A percentile compares a stretch with the other conserved stretches of the same genome.
Conservation (phyloP, 208 protist genomes). For the Crithidia fasciculata region DNA sequence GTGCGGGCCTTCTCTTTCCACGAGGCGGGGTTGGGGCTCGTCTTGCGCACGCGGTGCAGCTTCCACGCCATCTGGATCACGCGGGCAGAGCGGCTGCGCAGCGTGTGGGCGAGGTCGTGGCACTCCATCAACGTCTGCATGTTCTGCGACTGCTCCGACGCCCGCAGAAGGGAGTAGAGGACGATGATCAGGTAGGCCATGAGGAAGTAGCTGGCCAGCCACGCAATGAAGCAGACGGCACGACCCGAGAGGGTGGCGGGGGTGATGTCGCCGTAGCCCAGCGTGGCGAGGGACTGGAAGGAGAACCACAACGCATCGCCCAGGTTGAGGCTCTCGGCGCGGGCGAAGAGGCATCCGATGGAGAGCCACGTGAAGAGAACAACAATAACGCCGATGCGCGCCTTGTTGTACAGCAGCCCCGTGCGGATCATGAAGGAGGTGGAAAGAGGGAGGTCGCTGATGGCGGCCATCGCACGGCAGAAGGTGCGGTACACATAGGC, state of each 20-base stretch:
- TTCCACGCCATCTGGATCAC: constrained; percentile 65
- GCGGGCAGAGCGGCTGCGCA: constrained; percentile 49
- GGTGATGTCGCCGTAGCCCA: constrained; percentile 83
- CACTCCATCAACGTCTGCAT: constrained; percentile 58
- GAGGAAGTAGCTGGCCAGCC: constrained; percentile 57
- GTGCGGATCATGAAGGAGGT: constrained; percentile 75
- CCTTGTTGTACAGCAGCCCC: constrained; percentile 50
- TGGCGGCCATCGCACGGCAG: constrained; percentile 64
- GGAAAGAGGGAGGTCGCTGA: constrained; percentile 54
- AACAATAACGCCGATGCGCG: constrained; percentile 30
- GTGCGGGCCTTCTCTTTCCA: constrained; percentile 37
- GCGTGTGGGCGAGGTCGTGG: constrained; percentile 52
- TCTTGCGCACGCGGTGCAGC: constrained; percentile 43
- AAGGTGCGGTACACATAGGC: constrained; percentile 72
- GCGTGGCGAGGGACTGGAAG: constrained; percentile 75
- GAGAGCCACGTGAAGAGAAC: constrained; percentile 49
- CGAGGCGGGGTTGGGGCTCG: constrained; percentile 17
- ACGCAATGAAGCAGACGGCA: constrained; percentile 54
- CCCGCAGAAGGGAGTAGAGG: constrained; percentile 36
- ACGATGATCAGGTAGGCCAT: constrained; percentile 35
- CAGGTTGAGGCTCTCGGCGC: constrained; percentile 49
- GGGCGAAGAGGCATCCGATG: constrained; percentile 56
- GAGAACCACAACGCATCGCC: constrained; percentile 76
- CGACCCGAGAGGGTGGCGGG: constrained; percentile 53
- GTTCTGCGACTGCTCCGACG: constrained; percentile 44